Conservation (phyloP, 306 rosid species). For the Trichosanthes truncata region DNA sequence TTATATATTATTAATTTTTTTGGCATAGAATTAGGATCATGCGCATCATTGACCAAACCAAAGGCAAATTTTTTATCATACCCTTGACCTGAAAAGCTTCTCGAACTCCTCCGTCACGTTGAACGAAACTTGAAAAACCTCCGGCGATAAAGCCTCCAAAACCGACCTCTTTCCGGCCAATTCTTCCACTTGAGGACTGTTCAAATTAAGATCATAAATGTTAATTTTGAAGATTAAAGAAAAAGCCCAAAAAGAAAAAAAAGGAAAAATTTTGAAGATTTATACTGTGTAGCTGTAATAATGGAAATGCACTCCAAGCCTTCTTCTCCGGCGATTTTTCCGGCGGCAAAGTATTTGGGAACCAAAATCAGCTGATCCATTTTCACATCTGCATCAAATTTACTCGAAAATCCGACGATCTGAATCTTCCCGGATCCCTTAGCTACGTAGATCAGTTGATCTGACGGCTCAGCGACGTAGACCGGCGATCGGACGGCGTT, state of each 20-base stretch:
- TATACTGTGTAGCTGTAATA: slow-evolving; percentile 25
- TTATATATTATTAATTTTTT: too few species aligned
- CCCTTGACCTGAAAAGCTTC: slow-evolving; percentile 28
- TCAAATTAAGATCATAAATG: background rate
- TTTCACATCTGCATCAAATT: slow-evolving; percentile 27
- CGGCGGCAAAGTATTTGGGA: slow-evolving; percentile 39
- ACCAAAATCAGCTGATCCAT: slow-evolving; percentile 46
- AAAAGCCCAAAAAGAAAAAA: background rate
- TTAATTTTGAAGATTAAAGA: background rate
- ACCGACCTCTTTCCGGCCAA: slow-evolving; percentile 31
- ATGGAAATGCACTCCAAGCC: slow-evolving; percentile 42
- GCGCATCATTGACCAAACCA: too few species aligned
- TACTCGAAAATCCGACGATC: slow-evolving; percentile 34
- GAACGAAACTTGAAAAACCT: slow-evolving; percentile 28
- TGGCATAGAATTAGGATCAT: too few species aligned
- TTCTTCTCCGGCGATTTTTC: slow-evolving; percentile 33
- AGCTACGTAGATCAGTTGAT: slow-evolving; percentile 39
- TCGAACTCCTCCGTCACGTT: slow-evolving; percentile 32
- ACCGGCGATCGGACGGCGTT: slow-evolving; percentile 29
- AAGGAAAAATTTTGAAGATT: background rate
- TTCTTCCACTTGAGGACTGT: slow-evolving; percentile 46
- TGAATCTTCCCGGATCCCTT: slow-evolving; percentile 40
- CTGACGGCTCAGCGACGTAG: slow-evolving; percentile 16
- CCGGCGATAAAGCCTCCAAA: slow-evolving; percentile 33
- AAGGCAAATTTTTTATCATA: too few species aligned